Conservation (phyloP, 176 grass and related monocot species). For the Musa beccarii region DNA sequence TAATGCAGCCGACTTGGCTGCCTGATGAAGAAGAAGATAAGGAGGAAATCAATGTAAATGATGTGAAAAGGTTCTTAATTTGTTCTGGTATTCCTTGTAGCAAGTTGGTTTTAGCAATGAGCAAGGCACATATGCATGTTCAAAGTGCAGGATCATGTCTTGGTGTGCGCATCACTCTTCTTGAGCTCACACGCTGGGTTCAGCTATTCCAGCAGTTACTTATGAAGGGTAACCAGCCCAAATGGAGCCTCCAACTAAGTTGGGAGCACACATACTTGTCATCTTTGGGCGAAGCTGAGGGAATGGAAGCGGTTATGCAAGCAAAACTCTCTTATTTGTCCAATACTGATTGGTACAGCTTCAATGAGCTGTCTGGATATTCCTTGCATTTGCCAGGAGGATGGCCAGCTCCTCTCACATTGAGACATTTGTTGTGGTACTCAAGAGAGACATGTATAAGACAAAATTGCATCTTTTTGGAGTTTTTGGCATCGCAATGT, state of each 20-base stretch:
- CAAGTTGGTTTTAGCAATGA: slow-evolving; percentile 67
- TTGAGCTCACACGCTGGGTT: slow-evolving; percentile 80
- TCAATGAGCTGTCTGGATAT: slow-evolving; percentile 33
- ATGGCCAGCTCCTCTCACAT: slow-evolving; percentile 64
- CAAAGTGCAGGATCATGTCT: slow-evolving; percentile 51
- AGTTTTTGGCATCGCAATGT: slow-evolving; percentile 52
- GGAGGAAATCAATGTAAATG: slow-evolving; percentile 32
- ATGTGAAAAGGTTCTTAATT: slow-evolving; percentile 55
- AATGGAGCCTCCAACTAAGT: slow-evolving; percentile 95
- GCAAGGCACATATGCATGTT: slow-evolving; percentile 61
- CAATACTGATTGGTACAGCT: slow-evolving; percentile 28
- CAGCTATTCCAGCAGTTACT: slow-evolving; percentile 79
- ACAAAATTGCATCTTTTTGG: slow-evolving; percentile 71
- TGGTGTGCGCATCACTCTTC: slow-evolving; percentile 69
- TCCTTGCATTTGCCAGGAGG: slow-evolving; percentile 60
- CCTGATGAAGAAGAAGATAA: slow-evolving; percentile 25
- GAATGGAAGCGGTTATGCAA: slow-evolving; percentile 40
- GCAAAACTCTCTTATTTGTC: slow-evolving; percentile 62
- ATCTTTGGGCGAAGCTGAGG: slow-evolving; percentile 64
- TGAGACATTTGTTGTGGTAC: slow-evolving; percentile 63
- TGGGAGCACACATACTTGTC: slow-evolving; percentile 90
- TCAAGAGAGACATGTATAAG: slow-evolving; percentile 68
- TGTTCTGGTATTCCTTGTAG: slow-evolving; percentile 56
- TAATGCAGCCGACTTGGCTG: slow-evolving; percentile 43
- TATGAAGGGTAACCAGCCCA: slow-evolving; percentile 61